These are phyloP conservation scores for Mimosa bimucronata DNA, from an alignment of 306 rosid genomes.

Conservation along the genomic window DNA sequence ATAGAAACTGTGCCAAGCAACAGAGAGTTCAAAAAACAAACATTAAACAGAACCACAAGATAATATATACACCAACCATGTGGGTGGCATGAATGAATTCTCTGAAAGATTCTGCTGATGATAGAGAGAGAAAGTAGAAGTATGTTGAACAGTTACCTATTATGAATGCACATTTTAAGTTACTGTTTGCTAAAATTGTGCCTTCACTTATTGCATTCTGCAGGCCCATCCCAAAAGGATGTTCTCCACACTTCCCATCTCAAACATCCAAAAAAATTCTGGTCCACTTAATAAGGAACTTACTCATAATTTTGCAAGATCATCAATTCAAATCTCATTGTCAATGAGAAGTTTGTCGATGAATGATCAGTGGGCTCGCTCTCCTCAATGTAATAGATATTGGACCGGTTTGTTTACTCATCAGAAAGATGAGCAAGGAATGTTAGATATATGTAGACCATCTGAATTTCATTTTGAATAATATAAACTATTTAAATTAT, in stretches of 20 bases:
- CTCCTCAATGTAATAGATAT: too few species aligned
- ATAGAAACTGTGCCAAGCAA: not conserved
- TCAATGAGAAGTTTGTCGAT: too few species aligned
- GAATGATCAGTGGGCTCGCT: too few species aligned
- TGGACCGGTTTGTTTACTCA: too few species aligned
- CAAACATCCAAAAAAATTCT: not conserved
- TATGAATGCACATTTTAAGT: conserved; percentile 36
- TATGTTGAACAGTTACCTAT: conserved; percentile 35
- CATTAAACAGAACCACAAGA: not conserved
- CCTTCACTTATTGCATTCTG: conserved; percentile 35
- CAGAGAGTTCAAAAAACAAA: not conserved
- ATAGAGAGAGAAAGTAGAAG: conserved; percentile 6
- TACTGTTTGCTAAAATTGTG: conserved; percentile 43
- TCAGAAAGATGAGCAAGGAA: too few species aligned
- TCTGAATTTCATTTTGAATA: too few species aligned
- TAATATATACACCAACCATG: not conserved
- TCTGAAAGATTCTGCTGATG: conserved; percentile 37
- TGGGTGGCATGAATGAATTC: conserved; percentile 42
- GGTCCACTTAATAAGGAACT: too few species aligned
- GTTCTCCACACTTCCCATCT: conserved; percentile 25
- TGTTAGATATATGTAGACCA: too few species aligned
- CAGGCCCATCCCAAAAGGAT: conserved; percentile 43
- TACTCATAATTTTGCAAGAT: too few species aligned
- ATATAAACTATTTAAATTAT: too few species aligned
- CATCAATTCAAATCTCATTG: too few species aligned